These are phyloP conservation scores for Colletotrichum simmondsii DNA, from an alignment of 2,329 filamentous ascomycete species.

Conservation along the genomic window DNA sequence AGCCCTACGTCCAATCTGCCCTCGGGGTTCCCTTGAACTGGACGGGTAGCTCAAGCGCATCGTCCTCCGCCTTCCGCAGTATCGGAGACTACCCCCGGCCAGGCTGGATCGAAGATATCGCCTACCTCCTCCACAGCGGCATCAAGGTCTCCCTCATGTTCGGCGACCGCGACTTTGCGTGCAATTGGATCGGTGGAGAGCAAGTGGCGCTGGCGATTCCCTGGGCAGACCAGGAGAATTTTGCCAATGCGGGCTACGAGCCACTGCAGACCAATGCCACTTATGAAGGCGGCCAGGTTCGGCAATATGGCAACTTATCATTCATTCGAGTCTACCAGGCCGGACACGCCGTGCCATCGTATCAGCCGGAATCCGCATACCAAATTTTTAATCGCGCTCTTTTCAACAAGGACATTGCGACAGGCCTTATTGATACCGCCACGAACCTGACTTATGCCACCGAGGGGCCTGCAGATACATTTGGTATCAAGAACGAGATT, in stretches of 20 bases:
- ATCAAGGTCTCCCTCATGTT: conserved; percentile 73
- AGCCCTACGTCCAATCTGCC: conserved; percentile 60
- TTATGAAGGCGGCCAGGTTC: conserved; percentile 71
- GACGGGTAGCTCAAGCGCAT: conserved; percentile 42
- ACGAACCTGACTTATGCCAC: conserved; percentile 34
- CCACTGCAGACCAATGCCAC: conserved; percentile 68
- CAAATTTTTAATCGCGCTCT: conserved; percentile 60
- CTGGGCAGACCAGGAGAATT: conserved; percentile 33
- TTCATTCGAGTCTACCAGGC: conserved; percentile 69
- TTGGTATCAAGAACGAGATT: conserved; percentile 35
- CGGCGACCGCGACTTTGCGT: conserved; percentile 60
- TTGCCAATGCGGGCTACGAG: conserved; percentile 66
- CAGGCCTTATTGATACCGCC: conserved; percentile 37
- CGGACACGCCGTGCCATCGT: conserved; percentile 66
- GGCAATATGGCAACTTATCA: conserved; percentile 74
- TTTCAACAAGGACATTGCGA: conserved; percentile 37
- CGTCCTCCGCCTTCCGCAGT: conserved; percentile 30
- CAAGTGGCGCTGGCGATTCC: conserved; percentile 57
- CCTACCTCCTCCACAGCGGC: conserved; percentile 54
- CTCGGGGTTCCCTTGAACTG: conserved; percentile 72
- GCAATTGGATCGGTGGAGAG: conserved; percentile 65
- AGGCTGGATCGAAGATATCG: conserved; percentile 57
- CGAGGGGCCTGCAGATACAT: conserved; percentile 35
- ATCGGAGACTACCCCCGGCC: conserved; percentile 46
- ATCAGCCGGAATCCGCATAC: conserved; percentile 58